Evolutionary conservation across 495 filamentous ascomycete genomes (phyloP), one percentile per base, ranked within the genome.

Genomic region (Xylaria nigripes): DNA sequence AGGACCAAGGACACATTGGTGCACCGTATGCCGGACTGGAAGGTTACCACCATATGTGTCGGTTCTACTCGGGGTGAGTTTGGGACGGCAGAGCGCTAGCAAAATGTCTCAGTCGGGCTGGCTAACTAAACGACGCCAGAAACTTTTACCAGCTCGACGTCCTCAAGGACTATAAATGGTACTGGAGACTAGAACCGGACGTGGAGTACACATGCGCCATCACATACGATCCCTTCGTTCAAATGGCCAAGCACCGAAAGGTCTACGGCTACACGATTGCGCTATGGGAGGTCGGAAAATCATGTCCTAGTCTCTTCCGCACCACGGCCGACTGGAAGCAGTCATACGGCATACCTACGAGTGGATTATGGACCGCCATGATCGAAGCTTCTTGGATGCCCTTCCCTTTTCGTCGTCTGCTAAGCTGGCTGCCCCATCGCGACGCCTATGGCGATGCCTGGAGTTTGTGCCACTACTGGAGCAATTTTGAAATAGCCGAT

Each of bases 11-110:
- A 54, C 82, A 90, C 69, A 76, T 76, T 48, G 90, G 90, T 21
- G 90, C 95, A 60, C 89, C 92, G 79, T 95, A 98, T 66, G 93
- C 89, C 65, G 93, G 93, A 9, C 90, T 93, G 84, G 93, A 95
- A 68, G 91, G 88, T 67, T 98, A 98, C 66, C 93, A 98, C 65
- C 88, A 95, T 73, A 94, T 94, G 89, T 94, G 89, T 69, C 81
- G 93, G 45, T 98, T 98, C 74, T 97, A 96, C 73, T 98, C 93
- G 34, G 93, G 93, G 88, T 92, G 70, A 54, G 72, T 67, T 44
- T 56, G 36, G 40, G n/a, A 34, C 38, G 19, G 40, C 21, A 24
- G 21, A 32, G 41, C 51, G 48, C 38, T n/a, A n/a, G n/a, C n/a
- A n/a, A 32, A 24, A 25, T 34, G 22, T 27, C 12, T 18, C 27